Base-by-base conservation (phyloP, 2,329 filamentous ascomycete genomes). In the Huntiella decipiens region DNA sequence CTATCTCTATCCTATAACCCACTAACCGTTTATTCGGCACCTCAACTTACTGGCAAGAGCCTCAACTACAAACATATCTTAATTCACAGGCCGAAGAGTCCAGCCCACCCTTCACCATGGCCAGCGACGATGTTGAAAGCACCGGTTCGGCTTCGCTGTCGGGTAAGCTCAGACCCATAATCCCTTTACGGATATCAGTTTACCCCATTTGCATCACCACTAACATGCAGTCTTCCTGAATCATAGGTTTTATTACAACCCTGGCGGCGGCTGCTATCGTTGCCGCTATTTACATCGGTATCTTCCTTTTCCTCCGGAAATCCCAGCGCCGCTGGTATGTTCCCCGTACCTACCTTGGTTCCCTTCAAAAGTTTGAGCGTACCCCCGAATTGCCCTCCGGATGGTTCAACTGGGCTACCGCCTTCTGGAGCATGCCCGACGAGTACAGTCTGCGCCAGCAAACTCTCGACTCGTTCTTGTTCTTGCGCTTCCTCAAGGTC, bases 391-490 rank as follows among this genome's bases (percentile, higher is more conserved):
- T 76, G 0, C 69, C 74, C 11, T 66, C 54, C 22, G 75, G 76
- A 46, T 52, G 73, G 3, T 64, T 78, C 52, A 72, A 74, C 53
- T 82, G 78, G 78, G 59, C 81, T 45, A 60, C 59, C n/a, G 59
- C 66, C 22, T 78, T 81, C 62, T 76, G 71, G 64, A 71, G 68
- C 55, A 67, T 74, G 47, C 69, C 70, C 4, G 85, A 93, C 59
- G 73, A 75, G 44, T 84, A 83, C 56, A 76, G 83, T 32, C 71
- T 93, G 22, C 80, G 86, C 55, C 82, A 91, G 61, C 82, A 86
- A 60, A 87, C 83, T 1, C 71, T 94, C 54, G 86, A 94, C 61
- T 79, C 80, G 10, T 93, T 86, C 58, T 71, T 93, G 28, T 82
- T 87, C 58, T 69, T 93, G 34, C 82, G 86, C 33, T 88, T 84